Conservation (phyloP, 371 early-diverging fungal species). For the Coemansia sp. region DNA sequence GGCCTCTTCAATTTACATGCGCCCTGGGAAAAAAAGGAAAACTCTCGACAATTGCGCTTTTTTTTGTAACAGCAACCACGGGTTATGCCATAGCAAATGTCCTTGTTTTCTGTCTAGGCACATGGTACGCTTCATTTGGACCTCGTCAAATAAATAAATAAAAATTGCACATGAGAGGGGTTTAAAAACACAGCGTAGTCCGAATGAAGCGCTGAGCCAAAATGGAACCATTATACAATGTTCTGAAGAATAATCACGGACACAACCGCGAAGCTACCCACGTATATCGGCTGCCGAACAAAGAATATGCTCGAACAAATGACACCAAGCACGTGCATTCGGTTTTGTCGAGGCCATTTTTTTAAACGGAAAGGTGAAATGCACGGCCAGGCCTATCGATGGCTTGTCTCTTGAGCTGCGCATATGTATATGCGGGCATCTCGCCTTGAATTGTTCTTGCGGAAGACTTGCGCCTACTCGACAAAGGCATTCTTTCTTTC, state of each 20-base stretch:
- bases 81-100: background rate
- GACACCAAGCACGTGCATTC: background rate
- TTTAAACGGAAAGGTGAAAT: background rate
- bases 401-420: no score
- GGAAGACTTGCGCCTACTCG: no score
- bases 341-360: no score
- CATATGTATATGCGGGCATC: no score
- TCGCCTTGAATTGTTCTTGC: no score
- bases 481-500: no score
- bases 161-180: background rate
- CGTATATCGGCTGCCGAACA: background rate
- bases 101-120: background rate
- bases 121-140: no score
- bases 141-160: background rate
- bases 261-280: background rate
- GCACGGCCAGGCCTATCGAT: no score
- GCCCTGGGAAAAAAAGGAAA: no score
- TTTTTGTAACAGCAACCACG: no score
- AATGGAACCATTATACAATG: background rate
- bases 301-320: background rate
- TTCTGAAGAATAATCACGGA: background rate
- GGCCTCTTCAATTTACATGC: no score
- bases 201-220: background rate
- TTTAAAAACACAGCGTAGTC: background rate
- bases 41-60: no score